Evolutionary conservation across 2,329 filamentous ascomycete genomes (phyloP).

Genomic region (Lasiodiplodia sp.): DNA sequence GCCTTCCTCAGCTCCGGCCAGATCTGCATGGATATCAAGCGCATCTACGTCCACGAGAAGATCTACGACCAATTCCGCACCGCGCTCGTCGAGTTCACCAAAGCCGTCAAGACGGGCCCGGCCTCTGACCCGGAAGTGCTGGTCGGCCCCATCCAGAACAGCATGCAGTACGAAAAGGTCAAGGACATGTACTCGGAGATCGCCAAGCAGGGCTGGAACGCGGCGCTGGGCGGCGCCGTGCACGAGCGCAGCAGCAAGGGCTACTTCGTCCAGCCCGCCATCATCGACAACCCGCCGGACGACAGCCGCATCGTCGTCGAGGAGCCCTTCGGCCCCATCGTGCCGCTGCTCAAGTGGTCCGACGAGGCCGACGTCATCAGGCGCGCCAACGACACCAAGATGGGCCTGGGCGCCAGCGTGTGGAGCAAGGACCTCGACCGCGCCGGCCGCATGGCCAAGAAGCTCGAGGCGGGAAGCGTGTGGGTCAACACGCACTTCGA

Average conservation of each 20-base stretch:
- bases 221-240: slow-evolving; percentile 58
- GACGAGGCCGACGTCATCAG: slow-evolving; percentile 61
- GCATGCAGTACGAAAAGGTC: slow-evolving; percentile 69
- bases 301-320: slow-evolving; percentile 63
- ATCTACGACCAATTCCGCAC: slow-evolving; percentile 66
- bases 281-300: slow-evolving; percentile 65
- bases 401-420: slow-evolving; percentile 63
- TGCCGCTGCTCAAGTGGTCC: slow-evolving; percentile 68
- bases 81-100: slow-evolving; percentile 55
- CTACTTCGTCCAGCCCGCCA: slow-evolving; percentile 66
- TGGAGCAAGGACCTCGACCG: slow-evolving; percentile 57
- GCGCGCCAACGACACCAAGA: slow-evolving; percentile 57
- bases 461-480: slow-evolving; percentile 58
- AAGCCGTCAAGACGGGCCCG: slow-evolving; percentile 48
- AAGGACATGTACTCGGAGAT: slow-evolving; percentile 64
- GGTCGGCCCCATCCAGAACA: slow-evolving; percentile 69
- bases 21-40: slow-evolving; percentile 53
- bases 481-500: slow-evolving; percentile 58
- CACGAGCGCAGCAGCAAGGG: slow-evolving; percentile 47
- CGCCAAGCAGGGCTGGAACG: slow-evolving; percentile 60
- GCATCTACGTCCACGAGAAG: slow-evolving; percentile 66
- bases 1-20: slow-evolving; percentile 67
- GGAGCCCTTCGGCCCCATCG: slow-evolving; percentile 69
- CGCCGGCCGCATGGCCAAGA: slow-evolving; percentile 54
- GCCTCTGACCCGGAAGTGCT: slow-evolving; percentile 53